These are phyloP conservation scores for Boletus hoseneyae DNA, from an alignment of 1,284 basidiomycete genomes.

Conservation along the genomic window DNA sequence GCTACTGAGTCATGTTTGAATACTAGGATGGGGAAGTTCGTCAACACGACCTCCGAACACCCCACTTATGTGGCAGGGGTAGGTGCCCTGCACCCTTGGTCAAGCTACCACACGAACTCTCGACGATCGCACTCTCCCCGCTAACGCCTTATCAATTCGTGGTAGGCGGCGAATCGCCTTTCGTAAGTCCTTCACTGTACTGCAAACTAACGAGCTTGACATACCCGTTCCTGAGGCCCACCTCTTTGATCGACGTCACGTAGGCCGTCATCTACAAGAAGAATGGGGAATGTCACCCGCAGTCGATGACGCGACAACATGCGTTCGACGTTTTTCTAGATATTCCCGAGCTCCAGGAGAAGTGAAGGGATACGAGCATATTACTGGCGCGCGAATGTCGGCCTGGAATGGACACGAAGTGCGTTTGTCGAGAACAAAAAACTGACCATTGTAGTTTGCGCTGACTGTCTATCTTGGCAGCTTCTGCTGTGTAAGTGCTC, in stretches of 20 bases:
- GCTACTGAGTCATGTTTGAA: conserved; percentile 6
- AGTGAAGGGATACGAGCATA: conserved; percentile 50
- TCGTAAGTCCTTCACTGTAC: conserved; percentile 42
- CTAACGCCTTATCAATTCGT: conserved; percentile 72
- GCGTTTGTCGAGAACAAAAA: conserved; percentile 15
- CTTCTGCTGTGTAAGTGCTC: conserved; percentile 30
- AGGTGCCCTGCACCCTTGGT: conserved; percentile 69
- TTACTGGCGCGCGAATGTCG: conserved; percentile 80
- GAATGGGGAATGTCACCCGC: conserved; percentile 70
- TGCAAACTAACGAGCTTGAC: conserved; percentile 1
- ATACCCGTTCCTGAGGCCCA: conserved; percentile 55
- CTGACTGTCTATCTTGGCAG: conserved; percentile 19
- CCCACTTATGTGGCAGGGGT: conserved; percentile 55
- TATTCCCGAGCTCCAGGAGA: conserved; percentile 36
- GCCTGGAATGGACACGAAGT: conserved; percentile 78
- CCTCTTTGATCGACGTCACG: conserved; percentile 84
- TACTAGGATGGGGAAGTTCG: conserved; percentile 66
- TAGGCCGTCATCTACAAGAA: conserved; percentile 57
- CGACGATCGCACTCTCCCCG: conserved; percentile 63
- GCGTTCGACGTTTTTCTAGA: conserved; percentile 82
- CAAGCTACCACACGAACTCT: conserved; percentile 56
- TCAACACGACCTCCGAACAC: conserved; percentile 81
- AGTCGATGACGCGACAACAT: conserved; percentile 59
- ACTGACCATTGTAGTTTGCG: background rate
- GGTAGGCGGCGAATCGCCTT: conserved; percentile 68